These are phyloP conservation scores for Nymphaea colorata DNA, from an alignment of 164 flowering plant species.

Conservation along the genomic window DNA sequence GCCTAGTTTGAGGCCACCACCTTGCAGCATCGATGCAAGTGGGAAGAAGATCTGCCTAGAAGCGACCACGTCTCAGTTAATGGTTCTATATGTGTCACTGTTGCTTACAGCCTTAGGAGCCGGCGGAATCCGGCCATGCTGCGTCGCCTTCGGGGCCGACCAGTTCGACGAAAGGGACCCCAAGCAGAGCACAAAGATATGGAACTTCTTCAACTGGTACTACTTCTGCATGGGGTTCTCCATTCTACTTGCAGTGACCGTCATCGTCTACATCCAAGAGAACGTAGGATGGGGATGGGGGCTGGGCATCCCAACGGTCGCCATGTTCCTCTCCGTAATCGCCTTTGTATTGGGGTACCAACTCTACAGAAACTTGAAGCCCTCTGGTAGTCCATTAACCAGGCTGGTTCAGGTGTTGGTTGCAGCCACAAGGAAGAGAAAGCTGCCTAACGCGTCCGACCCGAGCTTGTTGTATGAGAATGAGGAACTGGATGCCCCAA, in stretches of 20 bases:
- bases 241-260: conserved; percentile 66
- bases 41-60: conserved; percentile 26
- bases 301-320: conserved; percentile 51
- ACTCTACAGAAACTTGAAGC: conserved; percentile 50
- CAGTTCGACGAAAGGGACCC: conserved; percentile 68
- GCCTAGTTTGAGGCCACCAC: conserved; percentile 53
- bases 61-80: conserved; percentile 43
- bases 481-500: conserved; percentile 52
- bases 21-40: conserved; percentile 16
- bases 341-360: conserved; percentile 45
- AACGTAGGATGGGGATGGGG: conserved; percentile 91
- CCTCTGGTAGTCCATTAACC: conserved; percentile 77
- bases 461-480: conserved; percentile 41
- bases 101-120: conserved; percentile 56
- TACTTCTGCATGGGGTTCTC: conserved; percentile 70
- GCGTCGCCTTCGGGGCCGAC: conserved; percentile 81
- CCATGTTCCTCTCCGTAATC: conserved; percentile 52
- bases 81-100: conserved; percentile 46
- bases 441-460: conserved; percentile 28
- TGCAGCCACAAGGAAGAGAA: conserved; percentile 56
- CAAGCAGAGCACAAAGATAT: conserved; percentile 34
- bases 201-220: conserved; percentile 89
- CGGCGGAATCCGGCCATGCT: conserved; percentile 87
- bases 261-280: conserved; percentile 72
- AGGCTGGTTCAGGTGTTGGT: conserved; percentile 55